phyloP scores from a whole-genome alignment of 805 yeast genomes.

The Middelhovenomyces tepae region DNA sequence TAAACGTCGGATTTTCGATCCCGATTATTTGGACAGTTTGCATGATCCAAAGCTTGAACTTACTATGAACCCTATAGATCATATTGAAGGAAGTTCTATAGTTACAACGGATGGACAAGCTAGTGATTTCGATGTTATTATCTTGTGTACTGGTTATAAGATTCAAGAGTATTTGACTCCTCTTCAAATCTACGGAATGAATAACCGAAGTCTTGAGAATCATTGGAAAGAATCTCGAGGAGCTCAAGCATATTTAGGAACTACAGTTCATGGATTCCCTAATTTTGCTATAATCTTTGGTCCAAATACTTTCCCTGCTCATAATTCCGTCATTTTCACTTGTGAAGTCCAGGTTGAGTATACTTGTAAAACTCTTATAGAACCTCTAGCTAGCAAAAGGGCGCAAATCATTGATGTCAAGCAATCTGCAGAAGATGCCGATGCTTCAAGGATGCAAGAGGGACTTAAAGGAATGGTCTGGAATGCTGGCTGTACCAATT shows the following conservation, averaged over 20 bases:
- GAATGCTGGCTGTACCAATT: constrained; percentile 12
- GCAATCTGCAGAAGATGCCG: constrained; percentile 9
- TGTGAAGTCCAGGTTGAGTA: constrained; percentile 14
- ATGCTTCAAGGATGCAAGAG: constrained; percentile 6
- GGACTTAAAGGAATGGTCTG: constrained; percentile 8
- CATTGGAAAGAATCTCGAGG: constrained; percentile 16
- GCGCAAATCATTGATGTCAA: constrained; percentile 10
- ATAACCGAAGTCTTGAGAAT: constrained; percentile 5
- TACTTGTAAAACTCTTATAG: constrained; percentile 7
- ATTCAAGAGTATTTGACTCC: constrained; percentile 14
- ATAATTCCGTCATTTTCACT: constrained; percentile 14
- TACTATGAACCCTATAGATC: no score
- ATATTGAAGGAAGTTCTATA: no score
- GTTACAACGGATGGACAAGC: constrained; percentile 7
- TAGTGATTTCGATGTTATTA: constrained; percentile 8
- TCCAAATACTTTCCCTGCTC: constrained; percentile 16
- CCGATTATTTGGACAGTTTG: no score
- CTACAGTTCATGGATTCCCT: constrained; percentile 16
- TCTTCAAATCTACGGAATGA: constrained; percentile 10
- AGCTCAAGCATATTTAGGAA: constrained; percentile 15
- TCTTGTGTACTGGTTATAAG: constrained; percentile 14
- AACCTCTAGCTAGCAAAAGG: constrained; percentile 7
- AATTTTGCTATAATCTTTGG: constrained; percentile 17
- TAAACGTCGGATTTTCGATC: constrained; percentile 9
- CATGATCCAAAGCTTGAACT: no score